Conservation (phyloP, 2,329 filamentous ascomycete species). For the Xylariomycetidae sp. region DNA sequence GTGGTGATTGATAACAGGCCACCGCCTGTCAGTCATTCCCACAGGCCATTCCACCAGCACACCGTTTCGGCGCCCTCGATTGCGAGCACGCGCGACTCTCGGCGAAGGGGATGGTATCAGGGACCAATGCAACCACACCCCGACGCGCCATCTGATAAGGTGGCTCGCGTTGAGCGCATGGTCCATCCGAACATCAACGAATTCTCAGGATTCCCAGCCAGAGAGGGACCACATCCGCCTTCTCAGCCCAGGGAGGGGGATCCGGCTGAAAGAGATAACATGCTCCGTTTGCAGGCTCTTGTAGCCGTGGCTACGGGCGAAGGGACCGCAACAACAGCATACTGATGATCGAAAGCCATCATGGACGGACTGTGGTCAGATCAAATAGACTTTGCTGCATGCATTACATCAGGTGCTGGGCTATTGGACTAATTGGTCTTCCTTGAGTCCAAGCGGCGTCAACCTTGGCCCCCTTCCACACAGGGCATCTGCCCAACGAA, state of each 20-base stretch:
- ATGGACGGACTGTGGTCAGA: not conserved
- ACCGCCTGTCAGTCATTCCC: conserved; percentile 3
- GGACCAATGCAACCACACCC: conserved; percentile 36
- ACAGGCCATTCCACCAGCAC: conserved; percentile 43
- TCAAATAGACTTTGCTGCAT: not conserved
- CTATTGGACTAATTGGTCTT: not conserved
- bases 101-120: conserved; percentile 70
- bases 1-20: conserved; percentile 21
- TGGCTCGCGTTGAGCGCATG: conserved; percentile 48
- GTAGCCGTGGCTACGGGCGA: conserved; percentile 61
- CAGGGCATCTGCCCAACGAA: too few species aligned
- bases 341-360: conserved; percentile 12
- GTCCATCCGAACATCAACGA: conserved; percentile 50
- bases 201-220: conserved; percentile 45
- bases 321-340: conserved; percentile 31
- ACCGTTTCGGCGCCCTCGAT: conserved; percentile 54
- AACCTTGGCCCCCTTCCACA: too few species aligned
- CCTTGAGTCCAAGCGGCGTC: too few species aligned
- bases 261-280: conserved; percentile 35
- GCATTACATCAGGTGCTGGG: conserved; percentile 5
- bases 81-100: conserved; percentile 51
- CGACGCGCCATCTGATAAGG: conserved; percentile 32
- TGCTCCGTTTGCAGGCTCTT: conserved; percentile 54
- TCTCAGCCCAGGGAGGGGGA: conserved; percentile 27
- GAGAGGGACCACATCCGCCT: conserved; percentile 26